phyloP scores from a whole-genome alignment of 192 early-diverging fungal species.

The Coemansia sp. region DNA sequence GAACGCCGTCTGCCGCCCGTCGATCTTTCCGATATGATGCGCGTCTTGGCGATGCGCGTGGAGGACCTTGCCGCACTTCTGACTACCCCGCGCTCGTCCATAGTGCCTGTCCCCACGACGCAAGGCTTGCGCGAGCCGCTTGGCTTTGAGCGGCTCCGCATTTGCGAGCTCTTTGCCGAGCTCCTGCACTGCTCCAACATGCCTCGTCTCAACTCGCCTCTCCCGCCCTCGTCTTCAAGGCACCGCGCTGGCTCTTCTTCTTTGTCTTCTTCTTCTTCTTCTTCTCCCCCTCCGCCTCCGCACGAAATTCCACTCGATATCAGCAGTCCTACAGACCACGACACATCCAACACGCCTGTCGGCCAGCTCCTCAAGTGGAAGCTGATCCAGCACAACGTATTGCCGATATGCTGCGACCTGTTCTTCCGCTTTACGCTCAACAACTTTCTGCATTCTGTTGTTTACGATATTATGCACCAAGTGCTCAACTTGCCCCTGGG shows the following conservation, averaged over 20 bases:
- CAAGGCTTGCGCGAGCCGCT: slow-evolving; percentile 78
- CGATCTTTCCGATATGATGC: slow-evolving; percentile 88
- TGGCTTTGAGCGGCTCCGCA: slow-evolving; percentile 93
- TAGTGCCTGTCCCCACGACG: slow-evolving; percentile 69
- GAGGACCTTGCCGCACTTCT: slow-evolving; percentile 78
- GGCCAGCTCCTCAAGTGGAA: slow-evolving; percentile 74
- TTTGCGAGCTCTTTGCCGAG: slow-evolving; percentile 98
- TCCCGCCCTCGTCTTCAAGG: neutral
- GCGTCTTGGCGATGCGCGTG: slow-evolving; percentile 75
- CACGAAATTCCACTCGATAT: neutral
- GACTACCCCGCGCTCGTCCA: slow-evolving; percentile 61
- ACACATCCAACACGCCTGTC: slow-evolving; percentile 49
- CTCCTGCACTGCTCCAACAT: slow-evolving; percentile 89
- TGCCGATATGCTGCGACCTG: slow-evolving; percentile 71
- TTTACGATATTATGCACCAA: slow-evolving; percentile 98
- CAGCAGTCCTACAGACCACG: slow-evolving; percentile 18
- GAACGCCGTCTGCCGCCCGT: slow-evolving; percentile 49
- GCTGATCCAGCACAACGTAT: slow-evolving; percentile 63
- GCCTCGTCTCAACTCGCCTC: slow-evolving; percentile 62
- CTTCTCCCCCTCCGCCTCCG: neutral
- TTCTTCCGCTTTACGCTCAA: slow-evolving; percentile 97
- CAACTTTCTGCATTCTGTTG: slow-evolving; percentile 98
- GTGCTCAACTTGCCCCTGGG: slow-evolving; percentile 90
- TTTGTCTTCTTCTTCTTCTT: neutral
- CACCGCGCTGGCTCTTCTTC: neutral